A percentile compares a stretch with the other conserved stretches of the same genome.
phyloP scores from a whole-genome alignment of 805 yeast genomes.

The Candida vartiovaarae region DNA sequence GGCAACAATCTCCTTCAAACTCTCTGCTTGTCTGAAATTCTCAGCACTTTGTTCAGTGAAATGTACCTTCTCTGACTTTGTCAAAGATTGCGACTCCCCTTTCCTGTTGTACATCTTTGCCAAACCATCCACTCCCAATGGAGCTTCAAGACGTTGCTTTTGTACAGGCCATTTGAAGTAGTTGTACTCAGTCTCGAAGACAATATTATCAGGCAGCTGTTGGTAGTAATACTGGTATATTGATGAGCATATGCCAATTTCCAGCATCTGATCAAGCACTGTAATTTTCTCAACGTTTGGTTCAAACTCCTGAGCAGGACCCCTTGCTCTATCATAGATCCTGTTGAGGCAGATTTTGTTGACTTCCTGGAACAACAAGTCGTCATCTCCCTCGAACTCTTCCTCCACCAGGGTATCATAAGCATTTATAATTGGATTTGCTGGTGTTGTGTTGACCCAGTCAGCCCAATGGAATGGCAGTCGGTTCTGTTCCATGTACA shows the following conservation, averaged over 20 bases:
- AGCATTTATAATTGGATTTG: slow-evolving; percentile 22
- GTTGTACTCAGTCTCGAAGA: slow-evolving; percentile 22
- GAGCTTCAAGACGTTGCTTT: slow-evolving; percentile 14
- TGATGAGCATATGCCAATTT: slow-evolving; percentile 23
- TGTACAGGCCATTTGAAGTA: slow-evolving; percentile 23
- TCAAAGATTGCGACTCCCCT: neutral
- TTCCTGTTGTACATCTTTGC: slow-evolving; percentile 11
- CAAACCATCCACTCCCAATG: slow-evolving; percentile 17
- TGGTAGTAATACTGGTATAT: slow-evolving; percentile 18
- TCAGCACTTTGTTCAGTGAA: too few species aligned
- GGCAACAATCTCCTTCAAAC: too few species aligned
- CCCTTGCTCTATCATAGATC: slow-evolving; percentile 11
- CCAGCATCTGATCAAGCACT: slow-evolving; percentile 22
- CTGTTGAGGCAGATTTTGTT: slow-evolving; percentile 18
- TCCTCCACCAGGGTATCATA: slow-evolving; percentile 16
- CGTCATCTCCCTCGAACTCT: slow-evolving; percentile 6
- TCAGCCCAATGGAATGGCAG: slow-evolving; percentile 28
- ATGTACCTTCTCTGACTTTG: slow-evolving; percentile 3
- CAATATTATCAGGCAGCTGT: slow-evolving; percentile 23
- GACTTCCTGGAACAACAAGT: slow-evolving; percentile 3
- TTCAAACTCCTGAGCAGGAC: slow-evolving; percentile 22
- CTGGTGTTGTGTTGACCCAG: slow-evolving; percentile 24
- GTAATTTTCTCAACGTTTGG: slow-evolving; percentile 6
- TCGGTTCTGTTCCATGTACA: slow-evolving; percentile 6
- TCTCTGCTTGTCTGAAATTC: too few species aligned